phyloP scores from a whole-genome alignment of 2,329 filamentous ascomycete genomes.

The Cladosporium sp. region DNA sequence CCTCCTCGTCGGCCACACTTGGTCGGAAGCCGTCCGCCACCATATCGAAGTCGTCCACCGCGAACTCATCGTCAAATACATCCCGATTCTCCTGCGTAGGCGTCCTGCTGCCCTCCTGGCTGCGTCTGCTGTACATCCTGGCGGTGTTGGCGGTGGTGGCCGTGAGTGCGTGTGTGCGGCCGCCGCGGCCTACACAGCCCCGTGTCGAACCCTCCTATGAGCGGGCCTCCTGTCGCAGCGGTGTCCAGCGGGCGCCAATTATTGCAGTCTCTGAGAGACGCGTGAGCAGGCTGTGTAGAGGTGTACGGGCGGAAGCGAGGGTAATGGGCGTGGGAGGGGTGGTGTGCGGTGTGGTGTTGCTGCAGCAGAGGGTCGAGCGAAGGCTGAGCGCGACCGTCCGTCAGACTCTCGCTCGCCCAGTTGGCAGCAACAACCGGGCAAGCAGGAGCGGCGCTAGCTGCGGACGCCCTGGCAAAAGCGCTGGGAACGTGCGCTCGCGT shows the following conservation, averaged over 20 bases:
- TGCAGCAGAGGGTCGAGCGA: conserved; percentile 8
- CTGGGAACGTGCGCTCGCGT: neutral
- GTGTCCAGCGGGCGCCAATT: conserved; percentile 1
- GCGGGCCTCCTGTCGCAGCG: neutral
- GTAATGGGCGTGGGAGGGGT: neutral
- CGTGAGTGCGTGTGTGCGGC: conserved; percentile 11
- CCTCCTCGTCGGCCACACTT: conserved; percentile 25
- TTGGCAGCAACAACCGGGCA: neutral
- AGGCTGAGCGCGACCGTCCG: conserved; percentile 5
- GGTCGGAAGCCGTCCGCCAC: conserved; percentile 46
- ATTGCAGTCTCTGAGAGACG: neutral
- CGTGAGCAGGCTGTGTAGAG: neutral
- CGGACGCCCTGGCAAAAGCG: neutral
- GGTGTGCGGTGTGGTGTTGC: conserved; percentile 5
- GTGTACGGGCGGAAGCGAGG: neutral
- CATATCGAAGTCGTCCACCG: conserved; percentile 41
- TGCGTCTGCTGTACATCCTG: conserved; percentile 10
- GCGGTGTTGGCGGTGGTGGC: conserved; percentile 2
- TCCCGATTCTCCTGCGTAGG: conserved; percentile 34
- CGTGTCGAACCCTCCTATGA: conserved; percentile 4
- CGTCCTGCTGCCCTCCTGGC: conserved; percentile 24
- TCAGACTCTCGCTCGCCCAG: neutral
- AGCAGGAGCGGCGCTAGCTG: conserved; percentile 7
- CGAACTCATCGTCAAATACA: conserved; percentile 48
- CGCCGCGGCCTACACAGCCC: conserved; percentile 12